A percentile compares a stretch with the other conserved stretches of the same genome.
Evolutionary conservation across 2,329 filamentous ascomycete species (phyloP).

Genomic region (Talaromyces sp.): DNA sequence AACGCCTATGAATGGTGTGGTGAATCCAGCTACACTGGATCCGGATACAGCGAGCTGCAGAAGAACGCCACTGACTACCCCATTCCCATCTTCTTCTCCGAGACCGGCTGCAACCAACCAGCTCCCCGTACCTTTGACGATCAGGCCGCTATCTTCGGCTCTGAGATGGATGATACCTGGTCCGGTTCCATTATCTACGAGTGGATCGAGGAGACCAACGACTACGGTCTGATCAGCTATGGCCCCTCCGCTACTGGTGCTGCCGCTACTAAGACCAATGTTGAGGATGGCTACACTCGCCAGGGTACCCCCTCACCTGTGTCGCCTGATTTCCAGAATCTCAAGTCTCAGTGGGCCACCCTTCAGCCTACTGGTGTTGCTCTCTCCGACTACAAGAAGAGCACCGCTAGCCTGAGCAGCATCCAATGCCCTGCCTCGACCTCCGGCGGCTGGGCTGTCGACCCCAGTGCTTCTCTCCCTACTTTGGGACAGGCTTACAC

Average conservation of each 20-base stretch:
- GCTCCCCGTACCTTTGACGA: conserved; percentile 55
- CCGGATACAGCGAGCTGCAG: conserved; percentile 73
- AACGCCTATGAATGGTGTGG: conserved; percentile 87
- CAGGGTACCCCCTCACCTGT: conserved; percentile 74
- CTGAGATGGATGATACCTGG: conserved; percentile 69
- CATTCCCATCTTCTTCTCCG: conserved; percentile 87
- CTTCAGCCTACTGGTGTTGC: conserved; percentile 70
- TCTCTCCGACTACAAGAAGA: conserved; percentile 66
- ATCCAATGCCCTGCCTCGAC: conserved; percentile 73
- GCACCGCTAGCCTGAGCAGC: conserved; percentile 62
- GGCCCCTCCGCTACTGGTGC: conserved; percentile 61
- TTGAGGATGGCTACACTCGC: conserved; percentile 68
- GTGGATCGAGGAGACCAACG: conserved; percentile 82
- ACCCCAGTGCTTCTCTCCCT: conserved; percentile 70
- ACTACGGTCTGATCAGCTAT: conserved; percentile 81
- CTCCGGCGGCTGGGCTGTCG: conserved; percentile 69
- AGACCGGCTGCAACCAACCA: conserved; percentile 75
- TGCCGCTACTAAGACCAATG: conserved; percentile 55
- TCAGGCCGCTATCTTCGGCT: conserved; percentile 74
- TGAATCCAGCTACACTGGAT: conserved; percentile 55
- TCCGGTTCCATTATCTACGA: conserved; percentile 86
- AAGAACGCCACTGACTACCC: conserved; percentile 69
- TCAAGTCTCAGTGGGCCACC: conserved; percentile 75
- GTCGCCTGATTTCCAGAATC: conserved; percentile 75
- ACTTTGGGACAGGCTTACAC: conserved; percentile 61